Base-by-base conservation (phyloP, 2,329 filamentous ascomycete genomes). In the Leptographium lundbergii region DNA sequence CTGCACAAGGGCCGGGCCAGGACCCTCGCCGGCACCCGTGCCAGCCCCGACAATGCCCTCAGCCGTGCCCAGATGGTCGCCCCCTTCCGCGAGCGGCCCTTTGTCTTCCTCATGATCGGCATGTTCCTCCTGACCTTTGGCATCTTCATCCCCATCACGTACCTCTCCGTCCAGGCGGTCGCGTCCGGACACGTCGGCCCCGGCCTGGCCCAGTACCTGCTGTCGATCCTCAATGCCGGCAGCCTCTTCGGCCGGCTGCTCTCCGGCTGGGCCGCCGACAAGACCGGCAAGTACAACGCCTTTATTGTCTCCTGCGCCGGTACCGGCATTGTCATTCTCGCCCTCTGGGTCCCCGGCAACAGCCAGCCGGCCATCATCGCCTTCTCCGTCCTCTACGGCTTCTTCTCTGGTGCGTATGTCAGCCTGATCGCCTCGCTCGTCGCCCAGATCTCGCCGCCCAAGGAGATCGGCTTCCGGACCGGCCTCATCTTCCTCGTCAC, bases 401-500 rank as follows among this genome's bases (percentile, higher is more conserved):
- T 74, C 68, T 70, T 66, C 57, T 75, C 72, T 0, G 73, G 73
- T 24, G 73, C 73, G 19, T 74, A 72, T 59, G 66, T 75, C 19
- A 71, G 72, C 11, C 65, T 76, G 4, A 66, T 72, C 13, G 67
- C 69, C 9, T 69, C 72, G 1, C 68, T 76, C 1, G 66, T 74
- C 5, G 70, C 69, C 1, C 78, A 85, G 62, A 80, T 86, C 60
- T 80, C 77, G 1, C 78, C 80, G 39, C 70, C 80, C 58, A 69
- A 73, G 2, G 74, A 81, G 64, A 77, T 84, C 10, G 82, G 81
- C 1, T 74, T 79, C 13, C 73, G 80, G 7, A 78, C 74, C 2
- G 81, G 81, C 0, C 73, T 75, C 0, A 70, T 77, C 55, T 82
- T 81, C 65, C 75, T 75, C 17, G 67, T 78, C 14, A 69, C 77